Percentiles rank a stretch among this genome's conserved stretches.
phyloP scores from a whole-genome alignment of 2,329 filamentous ascomycete species.

The Niveomyces coronatus region DNA sequence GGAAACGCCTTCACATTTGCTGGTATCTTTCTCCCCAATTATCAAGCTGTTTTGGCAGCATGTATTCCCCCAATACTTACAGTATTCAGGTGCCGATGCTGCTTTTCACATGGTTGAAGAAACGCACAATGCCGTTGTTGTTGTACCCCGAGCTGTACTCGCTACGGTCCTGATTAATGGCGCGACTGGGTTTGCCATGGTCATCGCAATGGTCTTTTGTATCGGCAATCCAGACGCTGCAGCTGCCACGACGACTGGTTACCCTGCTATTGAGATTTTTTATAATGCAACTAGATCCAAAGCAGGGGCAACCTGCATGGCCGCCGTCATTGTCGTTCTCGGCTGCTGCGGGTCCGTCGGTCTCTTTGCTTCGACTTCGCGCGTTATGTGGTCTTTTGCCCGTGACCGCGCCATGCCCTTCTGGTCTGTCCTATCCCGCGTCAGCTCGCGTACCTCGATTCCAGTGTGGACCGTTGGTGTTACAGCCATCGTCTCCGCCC shows the following conservation, averaged over 20 bases:
- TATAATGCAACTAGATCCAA: slow-evolving; percentile 37
- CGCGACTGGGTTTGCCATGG: slow-evolving; percentile 42
- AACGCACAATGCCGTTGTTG: slow-evolving; percentile 35
- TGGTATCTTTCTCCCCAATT: slow-evolving; percentile 10
- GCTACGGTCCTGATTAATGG: slow-evolving; percentile 40
- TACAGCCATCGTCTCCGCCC: slow-evolving; percentile 19
- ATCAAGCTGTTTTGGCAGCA: not conserved
- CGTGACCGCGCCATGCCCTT: slow-evolving; percentile 24
- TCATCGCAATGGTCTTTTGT: slow-evolving; percentile 44
- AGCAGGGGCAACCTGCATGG: slow-evolving; percentile 39
- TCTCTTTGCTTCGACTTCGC: slow-evolving; percentile 46
- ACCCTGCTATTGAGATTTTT: slow-evolving; percentile 51
- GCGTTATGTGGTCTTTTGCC: slow-evolving; percentile 45
- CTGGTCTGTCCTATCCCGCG: slow-evolving; percentile 19
- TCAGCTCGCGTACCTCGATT: slow-evolving; percentile 18
- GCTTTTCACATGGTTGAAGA: slow-evolving; percentile 22
- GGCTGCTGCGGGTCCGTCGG: slow-evolving; percentile 39
- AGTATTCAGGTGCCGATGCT: slow-evolving; percentile 14
- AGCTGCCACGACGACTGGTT: slow-evolving; percentile 35
- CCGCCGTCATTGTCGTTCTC: slow-evolving; percentile 37
- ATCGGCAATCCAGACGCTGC: slow-evolving; percentile 33
- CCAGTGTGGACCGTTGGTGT: slow-evolving; percentile 19
- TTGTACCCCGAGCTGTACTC: slow-evolving; percentile 41
- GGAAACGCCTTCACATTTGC: slow-evolving; percentile 28
- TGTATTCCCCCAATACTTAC: not conserved